These are phyloP conservation scores for Phytophthora pseudosyringae DNA, from an alignment of 352 stramenopile genomes.

Conservation along the genomic window DNA sequence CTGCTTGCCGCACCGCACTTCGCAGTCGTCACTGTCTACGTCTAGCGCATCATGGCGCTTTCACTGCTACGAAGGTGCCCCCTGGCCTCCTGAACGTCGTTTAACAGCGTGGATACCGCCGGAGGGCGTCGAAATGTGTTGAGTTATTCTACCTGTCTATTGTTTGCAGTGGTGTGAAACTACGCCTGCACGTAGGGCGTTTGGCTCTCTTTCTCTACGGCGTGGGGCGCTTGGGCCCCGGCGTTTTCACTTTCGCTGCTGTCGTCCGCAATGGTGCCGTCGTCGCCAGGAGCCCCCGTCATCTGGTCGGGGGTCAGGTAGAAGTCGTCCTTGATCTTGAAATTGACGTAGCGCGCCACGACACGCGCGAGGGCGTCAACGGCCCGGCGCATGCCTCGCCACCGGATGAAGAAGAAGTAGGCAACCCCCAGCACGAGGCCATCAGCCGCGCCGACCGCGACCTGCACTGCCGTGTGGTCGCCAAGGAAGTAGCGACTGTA, in stretches of 20 bases:
- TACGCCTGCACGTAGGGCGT: slow-evolving; percentile 38
- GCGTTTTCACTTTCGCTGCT: slow-evolving; percentile 39
- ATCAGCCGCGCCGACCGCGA: slow-evolving; percentile 37
- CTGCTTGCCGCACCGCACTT: slow-evolving; percentile 51
- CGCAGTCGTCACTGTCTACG: slow-evolving; percentile 48
- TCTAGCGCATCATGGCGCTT: slow-evolving; percentile 69
- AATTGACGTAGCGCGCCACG: slow-evolving; percentile 29
- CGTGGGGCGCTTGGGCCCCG: slow-evolving; percentile 7
- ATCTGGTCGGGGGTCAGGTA: slow-evolving; percentile 28
- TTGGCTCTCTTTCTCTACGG: slow-evolving; percentile 31
- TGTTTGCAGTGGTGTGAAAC: slow-evolving; percentile 2
- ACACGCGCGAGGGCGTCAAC: slow-evolving; percentile 29
- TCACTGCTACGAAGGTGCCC: slow-evolving; percentile 46
- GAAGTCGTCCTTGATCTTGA: slow-evolving; percentile 52
- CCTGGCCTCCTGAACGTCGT: slow-evolving; percentile 21
- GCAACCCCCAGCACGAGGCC: slow-evolving; percentile 39
- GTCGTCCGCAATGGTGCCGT: slow-evolving; percentile 33
- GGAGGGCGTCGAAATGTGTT: neutral
- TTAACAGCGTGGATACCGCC: too few species aligned
- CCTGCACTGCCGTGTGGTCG: slow-evolving; percentile 50
- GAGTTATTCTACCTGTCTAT: slow-evolving; percentile 24
- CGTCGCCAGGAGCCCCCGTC: slow-evolving; percentile 17
- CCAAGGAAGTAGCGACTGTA: slow-evolving; percentile 58
- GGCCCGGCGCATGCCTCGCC: slow-evolving; percentile 29
- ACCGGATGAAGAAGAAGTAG: slow-evolving; percentile 54